Conservation (phyloP, 1,284 basidiomycete species). For the Golubevia sp. region DNA sequence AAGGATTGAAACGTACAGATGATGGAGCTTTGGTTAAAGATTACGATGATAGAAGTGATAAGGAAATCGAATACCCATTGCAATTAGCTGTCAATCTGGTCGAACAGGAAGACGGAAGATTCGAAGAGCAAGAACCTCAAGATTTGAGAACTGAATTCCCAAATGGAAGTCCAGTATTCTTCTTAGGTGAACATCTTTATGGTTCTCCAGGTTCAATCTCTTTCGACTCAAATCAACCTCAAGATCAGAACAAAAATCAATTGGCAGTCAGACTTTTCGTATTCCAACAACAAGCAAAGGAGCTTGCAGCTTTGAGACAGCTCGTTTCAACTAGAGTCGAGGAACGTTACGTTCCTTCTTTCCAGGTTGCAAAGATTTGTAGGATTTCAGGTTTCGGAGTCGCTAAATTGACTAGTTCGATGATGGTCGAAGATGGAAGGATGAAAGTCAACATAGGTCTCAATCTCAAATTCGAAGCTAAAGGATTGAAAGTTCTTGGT, state of each 20-base stretch:
- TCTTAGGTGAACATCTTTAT: conserved; percentile 89
- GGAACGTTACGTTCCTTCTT: conserved; percentile 35
- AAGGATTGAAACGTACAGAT: conserved; percentile 84
- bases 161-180: conserved; percentile 86
- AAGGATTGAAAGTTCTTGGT: conserved; percentile 91
- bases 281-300: conserved; percentile 45
- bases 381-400: conserved; percentile 57
- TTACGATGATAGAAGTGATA: conserved; percentile 75
- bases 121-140: conserved; percentile 71
- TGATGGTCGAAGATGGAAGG: conserved; percentile 78
- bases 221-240: conserved; percentile 71
- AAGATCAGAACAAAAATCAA: conserved; percentile 67
- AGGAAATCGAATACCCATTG: conserved; percentile 81
- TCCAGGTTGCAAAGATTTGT: conserved; percentile 32
- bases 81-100: conserved; percentile 46
- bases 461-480: conserved; percentile 94
- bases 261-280: conserved; percentile 47
- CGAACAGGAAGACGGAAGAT: conserved; percentile 43
- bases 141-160: conserved; percentile 88
- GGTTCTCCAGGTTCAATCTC: conserved; percentile 91
- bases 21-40: conserved; percentile 91
- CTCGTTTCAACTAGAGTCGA: conserved; percentile 34
- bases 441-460: conserved; percentile 88
- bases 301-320: conserved; percentile 34
- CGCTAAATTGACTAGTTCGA: conserved; percentile 89